Base-by-base conservation (phyloP, 2,329 filamentous ascomycete species). In the Pseudocercospora crystallina region DNA sequence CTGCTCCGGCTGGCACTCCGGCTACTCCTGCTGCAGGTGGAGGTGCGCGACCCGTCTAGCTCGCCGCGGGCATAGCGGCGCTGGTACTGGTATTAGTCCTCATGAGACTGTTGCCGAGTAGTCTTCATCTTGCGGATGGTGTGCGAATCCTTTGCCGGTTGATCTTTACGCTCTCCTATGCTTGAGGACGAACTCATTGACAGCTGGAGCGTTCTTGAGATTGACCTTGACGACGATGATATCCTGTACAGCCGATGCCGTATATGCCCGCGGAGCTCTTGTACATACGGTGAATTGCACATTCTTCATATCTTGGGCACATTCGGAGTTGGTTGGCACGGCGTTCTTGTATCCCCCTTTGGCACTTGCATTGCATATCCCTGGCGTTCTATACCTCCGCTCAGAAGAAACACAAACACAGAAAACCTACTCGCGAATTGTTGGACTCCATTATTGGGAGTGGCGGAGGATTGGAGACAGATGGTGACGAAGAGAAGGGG, bases 331-430 rank as follows among this genome's bases (percentile, higher is more conserved):
- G 52, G 30, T 17, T 33, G 48, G 51, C 14, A 43, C 13, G 33
- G 36, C 34, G 29, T 40, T 30, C 32, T 30, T 51, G 46, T 35
- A 47, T 52, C 54, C 44, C 47, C 37, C 44, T 49, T 50, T 51
- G 47, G 51, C 51, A 53, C 48, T 33, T 43, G 44, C 45, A 52
- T 55, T 47, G 43, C 56, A 58, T 60, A 53, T 56, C 45, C 33
- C 51, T 38, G 57, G 57, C 57, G 57, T 53, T 60, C 39, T 58
- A 60, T 60, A 60, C 57, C 57, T 60, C 57, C 57, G 46, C 57
- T 60, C 57, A 35, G 47, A 33, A 49, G 43, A 43, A 15, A 49
- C 43, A 42, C 39, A 49, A 26, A 33, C 20, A 26, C 20, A 26
- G 20, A 26, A 26, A 26, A 26, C 20, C 20, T 26, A 26, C 20